These are phyloP conservation scores for Botryosphaeria dothidea DNA, from an alignment of 2,329 filamentous ascomycete genomes.

Conservation along the genomic window DNA sequence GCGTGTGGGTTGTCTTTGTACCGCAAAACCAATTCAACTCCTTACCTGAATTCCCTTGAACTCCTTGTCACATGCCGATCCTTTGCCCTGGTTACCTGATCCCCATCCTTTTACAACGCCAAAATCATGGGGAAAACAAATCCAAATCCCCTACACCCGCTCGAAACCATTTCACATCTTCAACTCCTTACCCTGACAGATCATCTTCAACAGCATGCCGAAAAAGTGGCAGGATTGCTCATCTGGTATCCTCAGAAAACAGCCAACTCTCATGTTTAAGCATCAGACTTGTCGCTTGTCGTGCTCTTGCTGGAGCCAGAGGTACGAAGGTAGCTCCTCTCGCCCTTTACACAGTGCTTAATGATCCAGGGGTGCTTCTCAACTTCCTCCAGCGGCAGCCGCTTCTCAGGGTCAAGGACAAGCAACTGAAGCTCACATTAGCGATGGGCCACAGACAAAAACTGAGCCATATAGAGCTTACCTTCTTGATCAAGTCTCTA, in stretches of 20 bases:
- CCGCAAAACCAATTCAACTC: constrained; percentile 20
- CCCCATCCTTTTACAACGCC: not conserved
- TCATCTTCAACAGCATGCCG: not conserved
- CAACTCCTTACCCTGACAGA: not conserved
- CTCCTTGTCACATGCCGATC: constrained; percentile 10
- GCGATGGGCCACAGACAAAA: not conserved
- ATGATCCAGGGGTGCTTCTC: constrained; percentile 93
- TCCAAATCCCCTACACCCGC: not conserved
- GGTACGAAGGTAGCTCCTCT: constrained; percentile 35
- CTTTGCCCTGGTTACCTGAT: not conserved
- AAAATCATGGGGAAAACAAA: not conserved
- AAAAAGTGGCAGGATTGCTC: not conserved
- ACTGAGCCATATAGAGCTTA: constrained; percentile 45
- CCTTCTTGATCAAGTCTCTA: constrained; percentile 87
- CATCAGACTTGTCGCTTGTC: constrained; percentile 18
- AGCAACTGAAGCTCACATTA: constrained; percentile 51
- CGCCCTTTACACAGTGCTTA: constrained; percentile 73
- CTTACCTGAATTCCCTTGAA: not conserved
- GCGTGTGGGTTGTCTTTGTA: constrained; percentile 15
- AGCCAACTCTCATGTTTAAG: not conserved
- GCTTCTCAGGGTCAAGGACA: constrained; percentile 89
- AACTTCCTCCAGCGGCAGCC: constrained; percentile 85
- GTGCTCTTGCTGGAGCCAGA: constrained; percentile 18
- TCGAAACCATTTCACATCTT: not conserved
- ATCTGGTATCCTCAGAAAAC: not conserved